These are phyloP conservation scores for Holtermanniella nyarrowii DNA, from an alignment of 768 basidiomycete genomes.

Conservation along the genomic window DNA sequence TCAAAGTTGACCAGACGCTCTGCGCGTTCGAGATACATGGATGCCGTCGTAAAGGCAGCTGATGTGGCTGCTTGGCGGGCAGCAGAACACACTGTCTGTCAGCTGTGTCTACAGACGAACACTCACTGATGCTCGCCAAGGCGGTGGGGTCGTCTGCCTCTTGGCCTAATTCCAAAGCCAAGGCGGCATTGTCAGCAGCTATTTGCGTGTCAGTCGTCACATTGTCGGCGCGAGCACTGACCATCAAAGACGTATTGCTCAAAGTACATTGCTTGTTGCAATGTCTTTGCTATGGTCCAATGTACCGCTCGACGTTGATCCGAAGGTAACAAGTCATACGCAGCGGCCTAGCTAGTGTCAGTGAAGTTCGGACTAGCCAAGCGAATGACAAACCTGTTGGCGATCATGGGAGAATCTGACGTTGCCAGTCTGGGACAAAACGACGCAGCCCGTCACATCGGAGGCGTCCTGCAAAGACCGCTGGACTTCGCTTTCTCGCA, in stretches of 20 bases:
- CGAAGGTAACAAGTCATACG: conserved; percentile 8
- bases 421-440: background rate
- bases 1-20: conserved; percentile 2
- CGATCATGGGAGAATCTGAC: conserved; percentile 26
- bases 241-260: conserved; percentile 18
- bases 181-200: background rate
- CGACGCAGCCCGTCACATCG: conserved; percentile 6
- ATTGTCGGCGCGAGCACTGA: no score
- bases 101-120: background rate
- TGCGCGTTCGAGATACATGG: conserved; percentile 2
- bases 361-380: no score
- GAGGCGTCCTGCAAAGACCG: conserved; percentile 1
- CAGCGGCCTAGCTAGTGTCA: conserved; percentile 6
- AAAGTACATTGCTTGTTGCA: conserved; percentile 2
- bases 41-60: conserved; percentile 7
- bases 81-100: background rate
- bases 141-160: no score
- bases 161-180: no score
- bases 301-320: conserved; percentile 4
- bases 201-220: no score
- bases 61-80: conserved; percentile 3
- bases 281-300: conserved; percentile 7
- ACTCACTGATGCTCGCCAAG: no score
- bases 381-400: conserved; percentile 13
- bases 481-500: background rate